Evolutionary conservation across 192 early-diverging fungal species (phyloP).

Genomic region (Gonapodya prolifera): DNA sequence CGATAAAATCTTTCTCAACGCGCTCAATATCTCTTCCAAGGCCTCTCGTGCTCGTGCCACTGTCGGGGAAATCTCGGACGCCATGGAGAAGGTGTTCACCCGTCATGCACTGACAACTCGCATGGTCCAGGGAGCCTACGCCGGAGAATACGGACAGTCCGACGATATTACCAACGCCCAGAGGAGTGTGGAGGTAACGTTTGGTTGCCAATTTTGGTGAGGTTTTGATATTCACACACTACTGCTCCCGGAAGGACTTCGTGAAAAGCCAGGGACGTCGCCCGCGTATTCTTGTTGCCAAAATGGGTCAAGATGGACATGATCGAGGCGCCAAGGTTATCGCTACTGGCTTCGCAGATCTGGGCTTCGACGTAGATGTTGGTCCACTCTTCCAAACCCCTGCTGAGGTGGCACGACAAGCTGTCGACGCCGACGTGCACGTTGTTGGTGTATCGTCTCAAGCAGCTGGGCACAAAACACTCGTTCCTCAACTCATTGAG

Average conservation of each 20-base stretch:
- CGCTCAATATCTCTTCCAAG: slow-evolving; percentile 20
- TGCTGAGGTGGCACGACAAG: slow-evolving; percentile 75
- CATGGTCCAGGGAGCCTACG: slow-evolving; percentile 77
- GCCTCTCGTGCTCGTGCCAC: slow-evolving; percentile 66
- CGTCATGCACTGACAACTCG: slow-evolving; percentile 69
- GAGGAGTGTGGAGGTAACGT: slow-evolving; percentile 33
- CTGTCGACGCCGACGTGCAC: slow-evolving; percentile 81
- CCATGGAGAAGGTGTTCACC: slow-evolving; percentile 69
- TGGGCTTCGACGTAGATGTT: slow-evolving; percentile 85
- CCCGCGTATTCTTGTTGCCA: slow-evolving; percentile 79
- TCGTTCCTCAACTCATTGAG: slow-evolving; percentile 63
- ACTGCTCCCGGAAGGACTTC: slow-evolving; percentile 27
- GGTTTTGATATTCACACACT: neutral
- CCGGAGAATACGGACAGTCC: slow-evolving; percentile 58
- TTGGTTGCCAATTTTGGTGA: neutral
- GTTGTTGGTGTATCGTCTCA: slow-evolving; percentile 77
- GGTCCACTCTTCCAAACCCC: slow-evolving; percentile 85
- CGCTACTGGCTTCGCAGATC: slow-evolving; percentile 76
- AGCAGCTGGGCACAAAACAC: slow-evolving; percentile 79
- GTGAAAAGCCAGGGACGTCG: slow-evolving; percentile 59
- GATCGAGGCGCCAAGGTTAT: slow-evolving; percentile 91
- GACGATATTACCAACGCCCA: slow-evolving; percentile 54
- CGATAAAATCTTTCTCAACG: neutral
- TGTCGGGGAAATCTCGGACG: slow-evolving; percentile 73
- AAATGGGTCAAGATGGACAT: slow-evolving; percentile 90